Evolutionary conservation across 345 rosid species (phyloP).

Genomic region (Durio zibethinus): DNA sequence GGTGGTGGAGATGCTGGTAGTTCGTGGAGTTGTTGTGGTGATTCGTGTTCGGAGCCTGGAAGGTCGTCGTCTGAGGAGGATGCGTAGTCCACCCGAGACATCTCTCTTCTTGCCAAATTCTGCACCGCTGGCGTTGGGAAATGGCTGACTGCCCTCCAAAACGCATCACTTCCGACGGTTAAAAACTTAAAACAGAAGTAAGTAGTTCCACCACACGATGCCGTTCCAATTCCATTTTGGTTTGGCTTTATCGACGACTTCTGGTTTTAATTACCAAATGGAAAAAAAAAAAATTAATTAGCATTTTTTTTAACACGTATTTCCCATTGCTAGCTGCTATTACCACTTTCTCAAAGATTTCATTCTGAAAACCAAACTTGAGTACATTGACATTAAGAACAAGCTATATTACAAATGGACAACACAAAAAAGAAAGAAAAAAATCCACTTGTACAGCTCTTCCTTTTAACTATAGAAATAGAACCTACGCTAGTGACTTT

Average conservation of each 20-base stretch:
- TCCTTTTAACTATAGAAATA: not conserved
- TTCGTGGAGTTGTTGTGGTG: conserved; percentile 12
- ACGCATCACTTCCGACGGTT: no score
- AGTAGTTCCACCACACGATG: not conserved
- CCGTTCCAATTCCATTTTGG: not conserved
- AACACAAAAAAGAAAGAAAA: not conserved
- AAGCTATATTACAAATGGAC: not conserved
- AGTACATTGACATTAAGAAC: not conserved
- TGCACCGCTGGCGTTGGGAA: no score
- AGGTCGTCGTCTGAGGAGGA: conserved; percentile 60
- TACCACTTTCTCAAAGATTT: no score
- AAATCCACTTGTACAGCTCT: not conserved
- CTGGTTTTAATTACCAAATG: no score
- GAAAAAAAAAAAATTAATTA: no score
- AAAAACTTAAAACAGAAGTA: no score
- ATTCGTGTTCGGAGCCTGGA: conserved; percentile 21
- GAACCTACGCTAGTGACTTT: not conserved
- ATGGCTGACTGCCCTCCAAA: no score
- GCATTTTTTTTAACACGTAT: no score
- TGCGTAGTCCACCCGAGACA: conserved; percentile 74
- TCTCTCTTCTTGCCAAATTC: conserved; percentile 8
- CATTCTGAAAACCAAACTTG: not conserved
- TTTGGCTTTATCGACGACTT: not conserved
- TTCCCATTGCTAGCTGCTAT: no score
- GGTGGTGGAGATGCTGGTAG: not conserved